Evolutionary conservation across 176 grass and related monocot species (phyloP).

Genomic region (Saccharum spontaneum): DNA sequence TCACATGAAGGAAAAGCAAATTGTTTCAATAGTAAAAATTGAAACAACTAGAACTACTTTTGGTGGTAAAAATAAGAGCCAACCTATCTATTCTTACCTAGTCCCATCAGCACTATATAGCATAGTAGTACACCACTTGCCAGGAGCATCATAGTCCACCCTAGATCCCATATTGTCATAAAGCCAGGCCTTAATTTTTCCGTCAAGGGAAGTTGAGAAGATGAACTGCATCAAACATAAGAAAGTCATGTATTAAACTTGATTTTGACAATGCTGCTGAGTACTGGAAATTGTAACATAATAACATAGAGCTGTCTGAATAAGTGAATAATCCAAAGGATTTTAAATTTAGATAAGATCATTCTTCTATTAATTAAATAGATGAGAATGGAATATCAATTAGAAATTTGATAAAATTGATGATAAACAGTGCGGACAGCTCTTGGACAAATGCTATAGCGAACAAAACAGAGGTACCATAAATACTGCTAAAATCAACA

Average conservation of each 20-base stretch:
- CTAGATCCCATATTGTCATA: slow-evolving; percentile 94
- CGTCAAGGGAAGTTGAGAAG: slow-evolving; percentile 92
- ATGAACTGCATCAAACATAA: slow-evolving; percentile 69
- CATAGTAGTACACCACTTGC: slow-evolving; percentile 96
- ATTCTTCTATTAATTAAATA: not conserved
- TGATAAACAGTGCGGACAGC: not conserved
- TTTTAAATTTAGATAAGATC: not conserved
- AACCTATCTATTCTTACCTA: slow-evolving; percentile 57
- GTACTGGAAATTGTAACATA: not conserved
- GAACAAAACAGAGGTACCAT: not conserved
- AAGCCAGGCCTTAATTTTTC: slow-evolving; percentile 99
- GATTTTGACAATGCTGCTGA: not conserved
- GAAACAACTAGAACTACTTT: slow-evolving; percentile 20
- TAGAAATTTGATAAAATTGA: not conserved
- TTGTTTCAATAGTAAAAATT: slow-evolving; percentile 23
- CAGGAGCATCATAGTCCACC: slow-evolving; percentile 94
- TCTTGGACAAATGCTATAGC: not conserved
- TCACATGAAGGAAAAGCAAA: slow-evolving; percentile 32
- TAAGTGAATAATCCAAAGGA: not conserved
- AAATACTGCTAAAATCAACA: not conserved
- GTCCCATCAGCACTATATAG: slow-evolving; percentile 93
- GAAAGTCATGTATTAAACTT: slow-evolving; percentile 17
- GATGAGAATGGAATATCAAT: not conserved
- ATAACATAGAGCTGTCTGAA: not conserved
- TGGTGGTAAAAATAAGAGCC: not conserved